Evolutionary conservation across 1,284 basidiomycete species (phyloP).

Genomic region (Veloboletus limbatus): DNA sequence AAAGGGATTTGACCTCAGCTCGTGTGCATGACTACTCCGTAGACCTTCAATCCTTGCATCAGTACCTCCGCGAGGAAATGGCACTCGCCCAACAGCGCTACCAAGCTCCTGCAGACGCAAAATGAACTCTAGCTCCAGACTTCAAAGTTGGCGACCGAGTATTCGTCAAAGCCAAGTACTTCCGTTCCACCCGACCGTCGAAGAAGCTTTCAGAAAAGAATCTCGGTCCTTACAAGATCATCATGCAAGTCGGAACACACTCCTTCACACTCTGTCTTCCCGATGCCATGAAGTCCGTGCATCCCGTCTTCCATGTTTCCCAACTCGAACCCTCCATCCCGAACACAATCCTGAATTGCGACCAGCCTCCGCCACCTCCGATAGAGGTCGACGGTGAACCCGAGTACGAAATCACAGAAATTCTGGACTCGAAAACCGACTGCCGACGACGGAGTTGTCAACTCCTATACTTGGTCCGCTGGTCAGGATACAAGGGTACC

Average conservation of each 20-base stretch:
- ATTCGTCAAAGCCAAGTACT: constrained; percentile 4
- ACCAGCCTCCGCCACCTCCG: not conserved
- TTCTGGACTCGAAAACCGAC: not conserved
- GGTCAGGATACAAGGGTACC: not conserved
- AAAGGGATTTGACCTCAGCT: not conserved
- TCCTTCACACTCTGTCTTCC: not conserved
- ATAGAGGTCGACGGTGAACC: not conserved
- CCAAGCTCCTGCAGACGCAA: not conserved
- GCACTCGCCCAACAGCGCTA: not conserved
- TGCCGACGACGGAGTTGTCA: not conserved
- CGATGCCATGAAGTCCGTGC: not conserved
- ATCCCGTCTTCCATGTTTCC: not conserved
- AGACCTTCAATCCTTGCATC: not conserved
- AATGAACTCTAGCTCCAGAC: not conserved
- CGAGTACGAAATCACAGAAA: not conserved
- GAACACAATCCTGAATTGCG: no score
- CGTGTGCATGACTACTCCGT: no score
- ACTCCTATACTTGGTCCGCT: not conserved
- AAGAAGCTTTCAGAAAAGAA: no score
- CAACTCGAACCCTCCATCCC: no score
- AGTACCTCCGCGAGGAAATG: constrained; percentile 4
- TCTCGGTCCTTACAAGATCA: not conserved
- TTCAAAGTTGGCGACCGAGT: no score
- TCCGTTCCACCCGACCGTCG: not conserved
- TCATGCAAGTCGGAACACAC: not conserved